These are phyloP conservation scores for Alternaria triticina DNA, from an alignment of 2,329 filamentous ascomycete species.

Conservation along the genomic window DNA sequence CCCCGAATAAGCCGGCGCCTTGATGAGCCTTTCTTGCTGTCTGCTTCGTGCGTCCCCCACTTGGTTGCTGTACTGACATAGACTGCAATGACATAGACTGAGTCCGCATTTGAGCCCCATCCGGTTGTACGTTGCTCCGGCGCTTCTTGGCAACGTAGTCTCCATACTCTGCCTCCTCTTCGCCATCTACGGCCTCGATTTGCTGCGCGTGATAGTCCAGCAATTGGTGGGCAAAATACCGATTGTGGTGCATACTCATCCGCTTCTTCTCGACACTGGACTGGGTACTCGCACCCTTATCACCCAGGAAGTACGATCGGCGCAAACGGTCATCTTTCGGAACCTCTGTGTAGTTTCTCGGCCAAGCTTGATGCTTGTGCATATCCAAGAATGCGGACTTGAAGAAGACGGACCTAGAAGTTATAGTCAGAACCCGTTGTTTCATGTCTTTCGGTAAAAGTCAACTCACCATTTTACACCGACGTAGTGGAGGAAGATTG, in stretches of 20 bases:
- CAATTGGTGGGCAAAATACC: slow-evolving; percentile 37
- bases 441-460: too few relatives aligned
- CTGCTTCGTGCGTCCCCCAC: slow-evolving; percentile 4
- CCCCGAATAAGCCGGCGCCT: background rate
- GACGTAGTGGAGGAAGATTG: slow-evolving; percentile 44
- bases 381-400: slow-evolving; percentile 30
- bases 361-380: slow-evolving; percentile 28
- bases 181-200: slow-evolving; percentile 34
- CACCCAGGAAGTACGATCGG: slow-evolving; percentile 36
- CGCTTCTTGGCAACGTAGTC: slow-evolving; percentile 12
- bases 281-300: background rate
- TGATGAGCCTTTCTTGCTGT: slow-evolving; percentile 2
- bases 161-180: slow-evolving; percentile 39
- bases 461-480: slow-evolving; percentile 31
- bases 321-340: slow-evolving; percentile 27
- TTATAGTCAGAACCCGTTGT: background rate
- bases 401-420: slow-evolving; percentile 35
- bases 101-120: too few relatives aligned
- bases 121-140: background rate
- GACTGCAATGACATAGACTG: too few relatives aligned
- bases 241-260: slow-evolving; percentile 19
- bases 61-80: background rate
- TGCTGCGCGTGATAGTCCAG: slow-evolving; percentile 30
- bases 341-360: slow-evolving; percentile 18
- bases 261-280: slow-evolving; percentile 30